These are phyloP conservation scores for Isatis lusitanica DNA, from an alignment of 441 rosid species.

Conservation along the genomic window DNA sequence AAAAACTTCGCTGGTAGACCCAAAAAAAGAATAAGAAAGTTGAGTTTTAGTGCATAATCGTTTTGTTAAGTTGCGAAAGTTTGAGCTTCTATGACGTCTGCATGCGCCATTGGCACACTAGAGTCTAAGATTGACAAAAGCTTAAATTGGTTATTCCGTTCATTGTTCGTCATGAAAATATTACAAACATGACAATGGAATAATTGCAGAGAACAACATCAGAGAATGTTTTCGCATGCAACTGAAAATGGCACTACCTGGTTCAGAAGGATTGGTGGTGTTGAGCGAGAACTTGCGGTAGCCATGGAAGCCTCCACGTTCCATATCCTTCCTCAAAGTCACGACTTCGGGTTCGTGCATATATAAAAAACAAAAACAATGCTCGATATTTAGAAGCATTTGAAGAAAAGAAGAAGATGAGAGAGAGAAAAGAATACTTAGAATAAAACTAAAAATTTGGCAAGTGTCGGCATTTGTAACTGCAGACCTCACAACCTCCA, in stretches of 20 bases:
- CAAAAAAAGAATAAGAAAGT: neutral
- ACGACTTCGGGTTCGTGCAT: constrained; percentile 13
- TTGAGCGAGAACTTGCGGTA: constrained; percentile 56
- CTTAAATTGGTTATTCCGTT: neutral
- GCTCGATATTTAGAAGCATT: constrained; percentile 23
- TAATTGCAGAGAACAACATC: constrained; percentile 18
- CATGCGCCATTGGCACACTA: constrained; percentile 20
- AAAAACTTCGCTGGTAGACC: constrained; percentile 23
- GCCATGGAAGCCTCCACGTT: constrained; percentile 72
- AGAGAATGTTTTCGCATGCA: constrained; percentile 32
- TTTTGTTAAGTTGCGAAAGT: neutral
- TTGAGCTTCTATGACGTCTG: constrained; percentile 22
- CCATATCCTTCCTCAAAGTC: constrained; percentile 43
- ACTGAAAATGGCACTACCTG: constrained; percentile 28
- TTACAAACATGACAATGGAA: constrained; percentile 6
- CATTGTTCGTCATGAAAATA: neutral
- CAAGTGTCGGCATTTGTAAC: constrained; percentile 35
- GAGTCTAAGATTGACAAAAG: neutral
- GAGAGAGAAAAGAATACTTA: neutral
- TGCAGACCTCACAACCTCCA: constrained; percentile 17
- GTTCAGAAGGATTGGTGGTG: constrained; percentile 37
- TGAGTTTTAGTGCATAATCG: neutral
- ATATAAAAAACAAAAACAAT: constrained; percentile 2
- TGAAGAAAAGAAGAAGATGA: neutral
- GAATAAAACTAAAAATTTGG: constrained; percentile 25